Evolutionary conservation across 2,329 filamentous ascomycete genomes (phyloP), one percentile per base, ranked within the genome.

Genomic region (Colletotrichum tamarilloi): DNA sequence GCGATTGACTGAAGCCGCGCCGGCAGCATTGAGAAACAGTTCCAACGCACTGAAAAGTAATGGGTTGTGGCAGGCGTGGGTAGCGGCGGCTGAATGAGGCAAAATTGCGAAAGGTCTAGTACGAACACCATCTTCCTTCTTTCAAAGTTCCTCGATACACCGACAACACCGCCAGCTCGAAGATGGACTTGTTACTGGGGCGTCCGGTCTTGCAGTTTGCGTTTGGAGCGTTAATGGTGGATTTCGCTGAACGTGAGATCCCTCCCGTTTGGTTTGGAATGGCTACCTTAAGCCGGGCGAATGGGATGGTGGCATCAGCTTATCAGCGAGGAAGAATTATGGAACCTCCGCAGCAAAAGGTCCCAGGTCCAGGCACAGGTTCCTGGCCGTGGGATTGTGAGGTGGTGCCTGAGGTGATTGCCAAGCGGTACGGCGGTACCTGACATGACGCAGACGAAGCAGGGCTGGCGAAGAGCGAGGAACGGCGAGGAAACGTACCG

Each of bases 401-500:
- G 38, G 38, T 63, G 42, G 63, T 66, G 53, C 63, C 63, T 58
- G 57, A 62, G 65, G 65, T 42, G 28, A 16, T 24, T 9, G 22
- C 12, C 16, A n/a, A 26, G 62, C 14, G 22, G 57, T 57, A 59
- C 35, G 19, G 56, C 58, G 16, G 69, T 72, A 56, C 69, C 69
- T 72, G 69, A 58, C 69, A 68, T 72, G 69, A 68, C 69, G 69
- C 69, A 69, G 65, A 63, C 38, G 58, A 66, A 58, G 63, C 53
- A 24, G 49, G 62, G 30, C 28, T 11, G 62, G 49, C 12, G 60
- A 53, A 63, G 42, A 52, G 38, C 38, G 42, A 49, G 42, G 42
- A 9, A 26, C 24, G 9, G 56, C 22, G n/a, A 8, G 19, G 42
- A 28, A 22, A 42, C 62, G 32, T 58, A 69, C 55, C 30, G 42